Evolutionary conservation across 331 rosid species (phyloP), one percentile per base, ranked within the genome.

Genomic region (Ulmus americana): DNA sequence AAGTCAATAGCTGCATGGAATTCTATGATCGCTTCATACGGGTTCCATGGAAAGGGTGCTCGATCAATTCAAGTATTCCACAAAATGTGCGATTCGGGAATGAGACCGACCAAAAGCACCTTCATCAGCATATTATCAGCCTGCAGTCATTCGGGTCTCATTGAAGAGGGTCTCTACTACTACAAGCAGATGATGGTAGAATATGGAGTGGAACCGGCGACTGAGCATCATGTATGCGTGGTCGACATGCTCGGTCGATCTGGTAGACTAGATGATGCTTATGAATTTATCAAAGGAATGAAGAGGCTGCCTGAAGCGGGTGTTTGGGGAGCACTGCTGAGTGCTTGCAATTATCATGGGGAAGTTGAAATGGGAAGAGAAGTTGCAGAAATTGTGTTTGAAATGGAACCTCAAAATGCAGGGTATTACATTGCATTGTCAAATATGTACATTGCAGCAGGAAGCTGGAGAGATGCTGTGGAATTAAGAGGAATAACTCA

Each of bases 381-480:
- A 55, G 53, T 78, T 63, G 83, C 82, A 50, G 69, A 78, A 61
- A 48, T n/a, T 66, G 80, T 80, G 42, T 81, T 84, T 63, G 55
- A 81, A 64, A 0, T 75, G 41, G 85, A 80, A 39, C 88, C 85
- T 59, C 74, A 63, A 53, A 81, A 84, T 78, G 84, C 56, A 72
- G 89, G 84, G 55, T 78, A 84, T 73, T 78, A 81, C 67, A 81
- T 81, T 75, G 75, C 80, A 16, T 64, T 84, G 63, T 70, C 85
- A 14, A 83, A 83, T 59, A 83, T 83, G 85, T 83, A 80, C 49
- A 85, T 78, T 75, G 85, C 83, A 45, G 74, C 69, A 40, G 88
- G 88, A 78, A 77, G 83, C 63, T 83, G 88, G 88, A 83, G 78
- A 70, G 83, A 83, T 69, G 88, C 88, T 39, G 72, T 63, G 16